Base-by-base conservation (phyloP, 495 filamentous ascomycete genomes). In the Hypoxylon crocopeplum region DNA sequence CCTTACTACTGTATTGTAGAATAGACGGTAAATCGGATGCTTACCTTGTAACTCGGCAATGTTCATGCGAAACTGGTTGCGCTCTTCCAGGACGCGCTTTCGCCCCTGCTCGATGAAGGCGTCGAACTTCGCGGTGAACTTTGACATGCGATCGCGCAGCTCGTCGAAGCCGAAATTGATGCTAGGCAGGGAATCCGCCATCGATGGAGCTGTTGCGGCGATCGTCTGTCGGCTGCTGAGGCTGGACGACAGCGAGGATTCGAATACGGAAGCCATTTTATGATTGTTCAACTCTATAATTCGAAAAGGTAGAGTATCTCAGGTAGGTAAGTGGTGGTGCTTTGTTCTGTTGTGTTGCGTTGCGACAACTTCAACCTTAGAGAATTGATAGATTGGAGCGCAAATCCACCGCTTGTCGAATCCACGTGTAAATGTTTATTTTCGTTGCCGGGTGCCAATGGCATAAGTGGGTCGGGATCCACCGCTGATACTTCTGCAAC, bases 131-230 rank as follows among this genome's bases (percentile, higher is more conserved):
- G 85, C 84, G 0, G 91, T 98, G 72, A 98, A 98, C 45, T 88
- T 88, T 21, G 89, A 85, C 93, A 98, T 98, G 74, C 91, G 87
- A 60, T 91, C 91, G 73, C 93, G 93, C 56, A 98, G 78, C 57
- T 97, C 92, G 54, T 98, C 93, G 74, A 98, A 98, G 52, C 91
- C 92, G 72, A 98, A 97, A 75, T 94, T 92, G 74, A 97, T 89
- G 71, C 79, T 90, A 30, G 94, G 94, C 7, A 97, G 84, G 10
- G 86, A 85, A 72, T 94, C 91, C 29, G 91, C 90, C 69, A 82
- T 73, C 16, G 80, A 83, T 16, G 72, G 70, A 34, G 71, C 73
- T 12, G 62, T 67, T 7, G 73, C 64, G 27, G 74, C 76, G 48
- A 88, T 77, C 13, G 89, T 86, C 44, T 85, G 84, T 57, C 89